These are phyloP conservation scores for Orbilia blumenaviensis DNA, from an alignment of 2,329 filamentous ascomycete genomes.

Conservation along the genomic window DNA sequence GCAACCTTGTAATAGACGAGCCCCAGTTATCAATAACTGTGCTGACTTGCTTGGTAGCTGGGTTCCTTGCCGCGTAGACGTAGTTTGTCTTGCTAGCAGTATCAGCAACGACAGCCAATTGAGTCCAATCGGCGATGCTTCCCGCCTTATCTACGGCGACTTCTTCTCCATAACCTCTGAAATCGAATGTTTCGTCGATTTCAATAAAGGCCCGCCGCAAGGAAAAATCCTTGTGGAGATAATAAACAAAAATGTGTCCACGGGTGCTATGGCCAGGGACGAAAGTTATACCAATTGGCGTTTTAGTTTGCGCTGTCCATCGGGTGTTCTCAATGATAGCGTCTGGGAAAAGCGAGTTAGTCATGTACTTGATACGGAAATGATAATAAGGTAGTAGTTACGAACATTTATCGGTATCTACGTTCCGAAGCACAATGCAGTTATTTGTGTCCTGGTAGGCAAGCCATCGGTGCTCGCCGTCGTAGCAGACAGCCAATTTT, in stretches of 20 bases:
- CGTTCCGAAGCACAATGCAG: neutral
- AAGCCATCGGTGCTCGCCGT: conserved; percentile 12
- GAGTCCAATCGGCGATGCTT: neutral
- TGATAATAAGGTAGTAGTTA: neutral
- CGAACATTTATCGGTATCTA: neutral
- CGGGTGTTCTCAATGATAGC: neutral
- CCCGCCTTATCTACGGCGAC: neutral
- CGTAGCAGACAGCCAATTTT: conserved; percentile 2
- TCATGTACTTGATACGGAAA: neutral
- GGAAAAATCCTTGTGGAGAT: neutral
- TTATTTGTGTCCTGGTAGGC: neutral
- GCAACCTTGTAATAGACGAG: neutral
- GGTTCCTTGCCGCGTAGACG: neutral
- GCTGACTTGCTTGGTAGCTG: neutral
- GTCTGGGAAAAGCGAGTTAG: neutral
- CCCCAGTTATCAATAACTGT: neutral
- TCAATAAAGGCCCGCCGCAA: neutral
- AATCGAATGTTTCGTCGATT: conserved; percentile 2
- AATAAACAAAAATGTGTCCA: conserved; percentile 2
- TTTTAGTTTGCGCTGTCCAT: neutral
- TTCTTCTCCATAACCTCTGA: conserved; percentile 4
- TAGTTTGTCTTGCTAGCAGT: neutral
- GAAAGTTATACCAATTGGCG: neutral
- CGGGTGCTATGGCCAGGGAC: neutral
- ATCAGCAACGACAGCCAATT: conserved; percentile 7